Base-by-base conservation (phyloP, 2,329 filamentous ascomycete species). In the Ophiostoma angusticollis region DNA sequence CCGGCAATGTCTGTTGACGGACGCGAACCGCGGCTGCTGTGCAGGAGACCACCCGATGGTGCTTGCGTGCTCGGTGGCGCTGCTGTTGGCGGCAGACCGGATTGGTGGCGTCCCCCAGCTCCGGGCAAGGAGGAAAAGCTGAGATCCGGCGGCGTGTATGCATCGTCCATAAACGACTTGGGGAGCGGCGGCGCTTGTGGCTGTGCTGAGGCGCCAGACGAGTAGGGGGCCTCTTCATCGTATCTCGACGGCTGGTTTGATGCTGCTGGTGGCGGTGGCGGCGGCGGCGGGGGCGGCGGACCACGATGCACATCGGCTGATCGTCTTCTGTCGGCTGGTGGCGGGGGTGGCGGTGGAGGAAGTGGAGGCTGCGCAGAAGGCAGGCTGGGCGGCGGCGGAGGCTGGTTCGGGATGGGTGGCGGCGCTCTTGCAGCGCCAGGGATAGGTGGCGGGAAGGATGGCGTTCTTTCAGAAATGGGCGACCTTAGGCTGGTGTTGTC, bases 281-380 rank as follows among this genome's bases (percentile, higher is more conserved):
- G 73, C 31, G 65, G 72, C 12, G 73, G 66, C 6, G 79, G 78
- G 3, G 80, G 81, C 31, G 82, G 82, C 27, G 74, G 75, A 35
- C 64, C 74, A 47, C 82, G 73, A 33, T 84, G 82, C 39, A 72
- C 68, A 51, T 93, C 85, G 34, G 76, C 59, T 1, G 84, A 91
- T 40, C 66, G 65, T 42, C 83, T 67, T 42, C 61, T 64, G 40
- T 65, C 63, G 43, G 64, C 67, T 32, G 59, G 50, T 35, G 52
- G 52, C 27, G 64, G 68, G 8, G 42, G 40, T 42, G 44, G 36
- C 9, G 42, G 40, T 29, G 36, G 37, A 44, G 78, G 74, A 43
- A 60, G 67, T 16, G 80, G 79, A 9, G 79, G 78, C n/a, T 40
- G 43, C 35, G 38, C 39, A n/a, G 34, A 31, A 4, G 43, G 37